phyloP scores from a whole-genome alignment of 306 rosid species.

The Sechiopsis laciniata region DNA sequence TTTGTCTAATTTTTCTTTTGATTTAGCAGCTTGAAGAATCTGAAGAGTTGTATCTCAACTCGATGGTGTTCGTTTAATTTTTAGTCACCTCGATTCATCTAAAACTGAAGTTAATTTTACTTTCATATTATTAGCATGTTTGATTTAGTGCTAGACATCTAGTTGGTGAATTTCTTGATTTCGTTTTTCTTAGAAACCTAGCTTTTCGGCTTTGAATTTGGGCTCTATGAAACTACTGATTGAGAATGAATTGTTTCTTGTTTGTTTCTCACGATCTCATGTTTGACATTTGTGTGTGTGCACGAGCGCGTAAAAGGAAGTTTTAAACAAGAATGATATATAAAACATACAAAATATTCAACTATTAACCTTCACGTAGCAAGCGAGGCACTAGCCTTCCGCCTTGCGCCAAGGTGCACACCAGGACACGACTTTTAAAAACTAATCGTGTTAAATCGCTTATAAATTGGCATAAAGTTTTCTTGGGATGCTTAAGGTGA shows the following conservation, averaged over 20 bases:
- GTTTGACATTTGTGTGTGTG: too few relatives aligned
- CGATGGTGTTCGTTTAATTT: background rate
- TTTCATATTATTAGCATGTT: background rate
- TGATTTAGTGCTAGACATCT: background rate
- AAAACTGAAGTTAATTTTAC: background rate
- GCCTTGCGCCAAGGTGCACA: too few relatives aligned
- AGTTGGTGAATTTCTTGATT: background rate
- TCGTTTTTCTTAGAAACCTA: background rate
- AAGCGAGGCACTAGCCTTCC: too few relatives aligned
- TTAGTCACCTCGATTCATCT: background rate
- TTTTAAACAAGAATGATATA: too few relatives aligned
- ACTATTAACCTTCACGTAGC: too few relatives aligned
- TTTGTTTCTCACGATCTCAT: constrained; percentile 7
- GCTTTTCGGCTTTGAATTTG: background rate
- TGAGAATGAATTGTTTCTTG: background rate
- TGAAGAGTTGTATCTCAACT: background rate
- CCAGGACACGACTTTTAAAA: too few relatives aligned
- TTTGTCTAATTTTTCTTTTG: background rate
- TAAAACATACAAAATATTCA: too few relatives aligned
- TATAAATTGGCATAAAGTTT: too few relatives aligned
- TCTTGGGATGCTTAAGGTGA: too few relatives aligned
- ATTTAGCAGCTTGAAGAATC: background rate
- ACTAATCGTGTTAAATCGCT: too few relatives aligned
- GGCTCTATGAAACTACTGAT: background rate
- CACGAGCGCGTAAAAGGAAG: too few relatives aligned